Base-by-base conservation (phyloP, 2,329 filamentous ascomycete species). In the Fusarium ambrosium region DNA sequence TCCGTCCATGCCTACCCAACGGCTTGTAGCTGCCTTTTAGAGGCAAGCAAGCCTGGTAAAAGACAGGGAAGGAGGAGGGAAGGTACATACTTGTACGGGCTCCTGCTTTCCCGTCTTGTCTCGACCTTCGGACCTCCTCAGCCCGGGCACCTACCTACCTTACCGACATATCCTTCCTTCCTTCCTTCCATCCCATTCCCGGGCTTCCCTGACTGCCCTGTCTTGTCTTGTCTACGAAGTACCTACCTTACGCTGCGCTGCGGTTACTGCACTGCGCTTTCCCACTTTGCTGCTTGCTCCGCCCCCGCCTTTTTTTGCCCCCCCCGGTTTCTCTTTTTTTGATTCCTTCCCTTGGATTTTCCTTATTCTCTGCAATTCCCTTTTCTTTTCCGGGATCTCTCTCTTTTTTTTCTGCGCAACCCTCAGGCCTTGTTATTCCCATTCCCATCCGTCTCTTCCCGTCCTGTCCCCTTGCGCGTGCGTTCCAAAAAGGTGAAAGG, bases 361-460 rank as follows among this genome's bases (percentile, higher is more conserved):
- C 62, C 72, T 67, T 58, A 63, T 64, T 71, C 24, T 70, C 58
- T 66, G 69, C 64, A 72, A 77, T 77, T 76, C 76, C 76, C 74
- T 78, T 77, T 78, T 78, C 74, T 78, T 77, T 78, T 73, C 77
- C 73, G 71, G 74, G 74, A 70, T 75, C 68, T 59, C 64, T 71
- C 37, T 66, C 41, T 62, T 29, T 74, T 69, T 39, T 60, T 3
- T 7, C 9, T 27, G 27, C 27, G 27, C 39, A 13, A n/a, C 48
- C 24, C 48, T 29, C 48, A 18, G 43, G 48, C 63, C 66, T 68
- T 74, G 70, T 73, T 78, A 77, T 78, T 77, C 69, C 73, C 73
- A 75, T 72, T 72, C 64, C 61, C 51, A 41, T 64, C 53, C 53
- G 20, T 24, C 20, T 10, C 39, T 11, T 41, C 60, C 56, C 56